phyloP scores from a whole-genome alignment of 352 stramenopile genomes.

The Thalassiosira hispida region DNA sequence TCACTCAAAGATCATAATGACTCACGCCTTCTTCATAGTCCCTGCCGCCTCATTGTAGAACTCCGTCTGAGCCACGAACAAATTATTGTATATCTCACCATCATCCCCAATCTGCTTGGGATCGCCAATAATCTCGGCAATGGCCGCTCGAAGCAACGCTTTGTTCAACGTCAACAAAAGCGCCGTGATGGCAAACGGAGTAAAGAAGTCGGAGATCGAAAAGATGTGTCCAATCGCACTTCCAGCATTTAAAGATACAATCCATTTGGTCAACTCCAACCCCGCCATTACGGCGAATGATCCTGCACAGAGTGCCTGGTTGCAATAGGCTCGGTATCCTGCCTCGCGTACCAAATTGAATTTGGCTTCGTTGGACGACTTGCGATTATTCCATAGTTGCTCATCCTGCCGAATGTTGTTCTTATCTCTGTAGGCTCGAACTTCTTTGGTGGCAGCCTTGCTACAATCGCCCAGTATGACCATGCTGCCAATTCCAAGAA shows the following conservation, averaged over 20 bases:
- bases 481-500: background rate
- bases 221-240: constrained; percentile 20
- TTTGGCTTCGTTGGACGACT: background rate
- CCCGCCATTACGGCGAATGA: constrained; percentile 9
- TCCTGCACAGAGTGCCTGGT: constrained; percentile 20
- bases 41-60: constrained; percentile 11
- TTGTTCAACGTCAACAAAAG: constrained; percentile 26
- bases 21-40: constrained; percentile 24
- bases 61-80: constrained; percentile 15
- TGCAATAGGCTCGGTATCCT: constrained; percentile 19
- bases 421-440: too few species aligned
- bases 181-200: constrained; percentile 6
- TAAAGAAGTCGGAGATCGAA: constrained; percentile 11
- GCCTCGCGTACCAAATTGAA: background rate
- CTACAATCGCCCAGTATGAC: constrained; percentile 4
- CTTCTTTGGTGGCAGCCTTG: constrained; percentile 1
- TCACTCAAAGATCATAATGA: too few species aligned
- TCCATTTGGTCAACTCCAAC: constrained; percentile 22
- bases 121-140: background rate
- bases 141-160: constrained; percentile 3
- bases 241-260: constrained; percentile 1
- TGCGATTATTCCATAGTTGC: background rate
- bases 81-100: constrained; percentile 18
- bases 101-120: background rate
- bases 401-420: too few species aligned